Evolutionary conservation across 129 eudicot genomes (phyloP).

Genomic region (Kitagawia praeruptora): DNA sequence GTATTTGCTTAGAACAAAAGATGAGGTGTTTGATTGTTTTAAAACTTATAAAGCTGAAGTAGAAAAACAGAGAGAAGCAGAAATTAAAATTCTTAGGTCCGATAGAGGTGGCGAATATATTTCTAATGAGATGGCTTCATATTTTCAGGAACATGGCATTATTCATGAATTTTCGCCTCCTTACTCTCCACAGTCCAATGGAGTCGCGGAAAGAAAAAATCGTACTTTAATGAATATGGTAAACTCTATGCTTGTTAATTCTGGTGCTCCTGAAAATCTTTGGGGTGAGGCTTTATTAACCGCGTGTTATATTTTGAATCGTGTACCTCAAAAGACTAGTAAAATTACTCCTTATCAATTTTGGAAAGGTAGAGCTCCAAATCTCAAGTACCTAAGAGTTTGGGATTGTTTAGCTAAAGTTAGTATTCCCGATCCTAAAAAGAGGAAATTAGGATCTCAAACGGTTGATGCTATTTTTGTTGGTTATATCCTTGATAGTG

Average conservation of each 20-base stretch:
- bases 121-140: not conserved
- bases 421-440: too few species aligned
- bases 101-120: not conserved
- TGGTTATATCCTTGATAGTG: slow-evolving; percentile 2
- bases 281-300: not conserved
- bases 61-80: not conserved
- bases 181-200: slow-evolving; percentile 11
- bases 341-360: slow-evolving; percentile 11
- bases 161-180: slow-evolving; percentile 9
- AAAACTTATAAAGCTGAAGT: not conserved
- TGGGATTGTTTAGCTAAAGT: too few species aligned
- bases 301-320: not conserved
- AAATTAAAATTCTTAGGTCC: not conserved
- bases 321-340: not conserved
- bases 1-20: not conserved
- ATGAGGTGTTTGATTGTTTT: not conserved
- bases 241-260: too few species aligned
- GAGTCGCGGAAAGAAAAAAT: slow-evolving; percentile 8
- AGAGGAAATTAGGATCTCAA: too few species aligned
- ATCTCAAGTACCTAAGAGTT: not conserved
- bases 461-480: not conserved
- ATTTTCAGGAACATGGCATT: not conserved
- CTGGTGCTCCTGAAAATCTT: too few species aligned
- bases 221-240: too few species aligned
- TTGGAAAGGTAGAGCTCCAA: slow-evolving; percentile 7